Percentiles rank a stretch among this genome's conserved stretches.
Conservation (phyloP, 2,329 filamentous ascomycete genomes). For the Drechmeria coniospora region DNA sequence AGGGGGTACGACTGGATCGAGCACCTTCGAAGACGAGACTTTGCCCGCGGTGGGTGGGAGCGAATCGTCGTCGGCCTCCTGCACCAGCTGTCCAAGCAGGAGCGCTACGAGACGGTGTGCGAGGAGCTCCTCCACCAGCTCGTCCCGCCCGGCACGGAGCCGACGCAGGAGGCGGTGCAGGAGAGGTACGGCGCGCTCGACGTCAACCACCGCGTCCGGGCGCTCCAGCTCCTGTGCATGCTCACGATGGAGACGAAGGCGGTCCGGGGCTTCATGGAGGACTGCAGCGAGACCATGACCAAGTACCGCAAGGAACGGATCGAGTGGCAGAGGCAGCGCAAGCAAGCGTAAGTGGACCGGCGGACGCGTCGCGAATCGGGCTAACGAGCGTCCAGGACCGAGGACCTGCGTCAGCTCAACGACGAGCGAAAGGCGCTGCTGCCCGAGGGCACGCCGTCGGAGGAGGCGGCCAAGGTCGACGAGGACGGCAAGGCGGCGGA, state of each 20-base stretch:
- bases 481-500: constrained; percentile 48
- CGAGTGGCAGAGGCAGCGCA: constrained; percentile 68
- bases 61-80: constrained; percentile 75
- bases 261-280: constrained; percentile 76
- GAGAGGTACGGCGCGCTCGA: constrained; percentile 61
- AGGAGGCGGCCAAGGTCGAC: constrained; percentile 31
- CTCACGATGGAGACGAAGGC: constrained; percentile 75
- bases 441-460: constrained; percentile 52
- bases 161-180: constrained; percentile 58
- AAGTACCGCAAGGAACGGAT: constrained; percentile 91
- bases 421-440: constrained; percentile 58
- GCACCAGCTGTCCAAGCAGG: constrained; percentile 66
- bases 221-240: constrained; percentile 73
- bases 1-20: constrained; percentile 71
- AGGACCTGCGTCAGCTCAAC: constrained; percentile 55
- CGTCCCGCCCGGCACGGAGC: constrained; percentile 62
- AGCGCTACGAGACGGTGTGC: constrained; percentile 53
- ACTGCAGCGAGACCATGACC: constrained; percentile 89
- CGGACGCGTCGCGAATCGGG: neutral
- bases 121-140: constrained; percentile 67
- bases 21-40: constrained; percentile 66
- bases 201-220: constrained; percentile 66
- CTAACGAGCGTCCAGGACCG: constrained; percentile 32
- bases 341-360: constrained; percentile 37
- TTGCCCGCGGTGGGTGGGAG: constrained; percentile 82